Conservation (phyloP, 208 protist genomes). For the Endotrypanum monterogeii region DNA sequence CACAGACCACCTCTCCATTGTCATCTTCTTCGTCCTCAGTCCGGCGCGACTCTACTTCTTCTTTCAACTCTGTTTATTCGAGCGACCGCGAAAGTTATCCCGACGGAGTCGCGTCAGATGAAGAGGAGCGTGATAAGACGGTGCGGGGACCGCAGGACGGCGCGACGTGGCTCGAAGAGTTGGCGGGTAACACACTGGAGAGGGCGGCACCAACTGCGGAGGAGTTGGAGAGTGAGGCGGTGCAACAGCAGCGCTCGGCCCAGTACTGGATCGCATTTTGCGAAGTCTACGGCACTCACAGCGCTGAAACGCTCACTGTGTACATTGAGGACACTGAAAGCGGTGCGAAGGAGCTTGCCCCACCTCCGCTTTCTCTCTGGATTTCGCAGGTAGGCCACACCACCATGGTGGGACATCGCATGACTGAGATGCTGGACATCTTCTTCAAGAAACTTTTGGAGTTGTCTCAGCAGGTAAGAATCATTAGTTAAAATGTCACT, state of each 20-base stretch:
- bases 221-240: slow-evolving; percentile 37
- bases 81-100: slow-evolving; percentile 41
- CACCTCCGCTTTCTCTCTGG: slow-evolving; percentile 58
- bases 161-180: slow-evolving; percentile 37
- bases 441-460: slow-evolving; percentile 59
- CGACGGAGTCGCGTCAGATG: slow-evolving; percentile 10
- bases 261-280: slow-evolving; percentile 79
- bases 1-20: not conserved
- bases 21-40: slow-evolving; percentile 13
- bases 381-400: slow-evolving; percentile 39
- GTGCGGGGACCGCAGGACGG: slow-evolving; percentile 23
- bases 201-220: slow-evolving; percentile 17
- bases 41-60: slow-evolving; percentile 23
- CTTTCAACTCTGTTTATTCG: slow-evolving; percentile 45
- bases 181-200: slow-evolving; percentile 19
- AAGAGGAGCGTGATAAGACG: slow-evolving; percentile 4
- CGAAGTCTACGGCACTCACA: slow-evolving; percentile 76
- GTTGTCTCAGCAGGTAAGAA: slow-evolving; percentile 38
- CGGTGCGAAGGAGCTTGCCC: slow-evolving; percentile 45
- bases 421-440: slow-evolving; percentile 41
- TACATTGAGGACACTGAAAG: slow-evolving; percentile 53
- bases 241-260: slow-evolving; percentile 44
- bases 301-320: slow-evolving; percentile 49
- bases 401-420: slow-evolving; percentile 50
- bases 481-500: slow-evolving; percentile 33